phyloP scores from a whole-genome alignment of 1,139 yeast genomes.

The Wickerhamiella pararugosa region DNA sequence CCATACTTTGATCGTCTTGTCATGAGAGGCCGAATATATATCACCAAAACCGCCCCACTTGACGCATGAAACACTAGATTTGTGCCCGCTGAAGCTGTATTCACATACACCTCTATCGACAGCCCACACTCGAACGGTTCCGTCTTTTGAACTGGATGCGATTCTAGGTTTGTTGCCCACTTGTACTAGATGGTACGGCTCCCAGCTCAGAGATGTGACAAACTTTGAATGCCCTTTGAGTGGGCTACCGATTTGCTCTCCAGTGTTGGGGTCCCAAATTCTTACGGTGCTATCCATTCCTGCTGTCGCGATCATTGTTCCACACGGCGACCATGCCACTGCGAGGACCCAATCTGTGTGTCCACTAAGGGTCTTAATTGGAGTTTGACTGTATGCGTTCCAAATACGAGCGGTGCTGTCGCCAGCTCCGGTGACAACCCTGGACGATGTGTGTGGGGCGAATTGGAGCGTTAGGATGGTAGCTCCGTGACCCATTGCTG shows the following conservation, averaged over 20 bases:
- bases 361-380: constrained; percentile 62
- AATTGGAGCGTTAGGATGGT: constrained; percentile 85
- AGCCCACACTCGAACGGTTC: constrained; percentile 85
- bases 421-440: constrained; percentile 94
- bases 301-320: constrained; percentile 84
- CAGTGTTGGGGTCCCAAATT: constrained; percentile 71
- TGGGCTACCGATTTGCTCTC: constrained; percentile 60
- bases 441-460: constrained; percentile 77
- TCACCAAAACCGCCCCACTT: constrained; percentile 91
- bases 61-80: constrained; percentile 80
- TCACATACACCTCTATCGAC: constrained; percentile 52
- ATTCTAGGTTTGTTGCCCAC: constrained; percentile 53
- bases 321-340: constrained; percentile 91
- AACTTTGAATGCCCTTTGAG: constrained; percentile 75
- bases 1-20: constrained; percentile 90
- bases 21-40: constrained; percentile 85
- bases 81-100: constrained; percentile 74
- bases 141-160: constrained; percentile 85
- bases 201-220: constrained; percentile 87
- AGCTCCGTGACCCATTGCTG: constrained; percentile 91
- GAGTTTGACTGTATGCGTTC: constrained; percentile 95
- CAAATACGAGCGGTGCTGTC: constrained; percentile 95
- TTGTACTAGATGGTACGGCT: constrained; percentile 70
- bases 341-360: constrained; percentile 91
- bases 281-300: constrained; percentile 86